A percentile compares a stretch with the other conserved stretches of the same genome.
Conservation (phyloP, 495 filamentous ascomycete genomes). For the Cercophora sp. region DNA sequence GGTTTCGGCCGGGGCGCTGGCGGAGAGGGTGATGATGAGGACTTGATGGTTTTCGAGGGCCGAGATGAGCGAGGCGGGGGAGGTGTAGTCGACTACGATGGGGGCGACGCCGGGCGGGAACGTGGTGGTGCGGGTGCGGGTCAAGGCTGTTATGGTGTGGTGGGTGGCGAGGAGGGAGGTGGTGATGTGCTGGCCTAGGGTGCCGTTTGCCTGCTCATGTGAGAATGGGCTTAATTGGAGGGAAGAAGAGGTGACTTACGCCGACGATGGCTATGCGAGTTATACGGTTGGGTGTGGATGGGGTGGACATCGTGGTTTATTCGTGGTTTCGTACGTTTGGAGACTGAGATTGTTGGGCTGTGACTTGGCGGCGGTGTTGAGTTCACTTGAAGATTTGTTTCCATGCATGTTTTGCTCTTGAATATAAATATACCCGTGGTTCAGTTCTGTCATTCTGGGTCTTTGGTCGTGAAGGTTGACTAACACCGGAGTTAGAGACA, state of each 20-base stretch:
- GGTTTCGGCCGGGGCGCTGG: constrained; percentile 20
- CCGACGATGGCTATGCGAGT: constrained; percentile 46
- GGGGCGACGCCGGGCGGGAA: constrained; percentile 38
- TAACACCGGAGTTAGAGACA: no score
- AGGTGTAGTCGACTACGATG: constrained; percentile 34
- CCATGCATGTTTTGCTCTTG: no score
- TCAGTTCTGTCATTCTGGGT: no score
- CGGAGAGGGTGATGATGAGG: constrained; percentile 56
- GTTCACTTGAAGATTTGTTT: no score
- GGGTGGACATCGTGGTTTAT: no score
- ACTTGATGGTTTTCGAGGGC: constrained; percentile 50
- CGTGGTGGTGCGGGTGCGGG: constrained; percentile 41
- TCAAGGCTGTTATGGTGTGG: constrained; percentile 53
- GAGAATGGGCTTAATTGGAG: not conserved
- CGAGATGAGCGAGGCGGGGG: constrained; percentile 30
- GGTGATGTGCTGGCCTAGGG: constrained; percentile 51
- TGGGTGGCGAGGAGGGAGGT: constrained; percentile 46
- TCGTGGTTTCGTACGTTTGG: no score
- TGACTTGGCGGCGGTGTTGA: no score
- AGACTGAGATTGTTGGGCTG: no score
- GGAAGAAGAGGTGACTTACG: constrained; percentile 22
- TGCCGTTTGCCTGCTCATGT: constrained; percentile 59
- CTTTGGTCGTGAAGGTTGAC: no score
- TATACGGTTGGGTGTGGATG: constrained; percentile 39
- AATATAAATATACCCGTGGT: no score